Evolutionary conservation across 2,329 filamentous ascomycete species (phyloP), one percentile per base, ranked within the genome.

Genomic region (Tolypocladium pustulatum): DNA sequence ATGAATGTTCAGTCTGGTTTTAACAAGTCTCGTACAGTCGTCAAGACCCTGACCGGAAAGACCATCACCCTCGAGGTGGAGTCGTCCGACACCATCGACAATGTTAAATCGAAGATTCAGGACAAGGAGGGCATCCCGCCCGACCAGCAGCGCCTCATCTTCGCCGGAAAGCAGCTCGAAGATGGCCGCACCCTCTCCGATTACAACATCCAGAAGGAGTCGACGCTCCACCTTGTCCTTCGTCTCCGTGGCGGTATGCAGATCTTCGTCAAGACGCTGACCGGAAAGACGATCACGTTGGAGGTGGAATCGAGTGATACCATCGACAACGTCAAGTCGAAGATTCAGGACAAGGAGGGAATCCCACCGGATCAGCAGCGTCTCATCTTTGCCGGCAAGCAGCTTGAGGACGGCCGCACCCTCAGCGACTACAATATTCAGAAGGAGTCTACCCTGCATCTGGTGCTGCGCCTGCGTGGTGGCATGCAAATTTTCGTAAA

Each of bases 41-140:
- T 91, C 71, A 91, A 91, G 81, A 91, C 88, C 17, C 75, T 97
- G 61, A 96, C 92, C 73, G 91, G 91, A 68, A 96, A 96, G 82
- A 96, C 91, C 57, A 96, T 96, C 71, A 96, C 91, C 8, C 81
- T 95, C 2, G 91, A 95, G 77, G 90, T 95, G 1, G 90, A 95
- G 74, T 91, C 88, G 0, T 89, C 85, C 0, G 91, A 96, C 68
- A 96, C 91, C 46, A 96, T 96, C 75, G 91, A 96, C 80, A 96
- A 96, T 62, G 92, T 97, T 43, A 97, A 97, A 86, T 86, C 83
- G 55, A 97, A 97, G 85, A 97, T 97, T 55, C 93, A 97, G 76
- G 93, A 97, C 71, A 97, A 97, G 85, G 93, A 97, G 78, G 93
- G 93, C 51, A 97, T 97, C 59, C 93, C 92, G 54, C 92, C 92